Conservation (phyloP, 2,329 filamentous ascomycete species). For the Saccharata proteae region DNA sequence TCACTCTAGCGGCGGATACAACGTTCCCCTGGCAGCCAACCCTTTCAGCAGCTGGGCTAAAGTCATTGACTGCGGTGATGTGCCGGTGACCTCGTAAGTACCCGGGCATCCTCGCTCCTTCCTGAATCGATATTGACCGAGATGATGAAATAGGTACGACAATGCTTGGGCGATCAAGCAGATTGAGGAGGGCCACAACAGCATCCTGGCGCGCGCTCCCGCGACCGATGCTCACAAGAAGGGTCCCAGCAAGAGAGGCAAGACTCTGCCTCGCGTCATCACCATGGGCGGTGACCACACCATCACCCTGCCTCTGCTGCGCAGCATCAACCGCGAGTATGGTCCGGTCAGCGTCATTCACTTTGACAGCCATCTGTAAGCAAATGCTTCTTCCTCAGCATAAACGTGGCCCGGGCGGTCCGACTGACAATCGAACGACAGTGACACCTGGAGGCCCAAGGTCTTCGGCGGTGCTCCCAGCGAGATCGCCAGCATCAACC, state of each 20-base stretch:
- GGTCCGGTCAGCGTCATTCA: constrained; percentile 54
- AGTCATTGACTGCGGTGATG: constrained; percentile 72
- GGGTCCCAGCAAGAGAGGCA: constrained; percentile 59
- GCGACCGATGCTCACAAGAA: constrained; percentile 53
- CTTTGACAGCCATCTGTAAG: constrained; percentile 48
- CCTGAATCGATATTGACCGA: background rate
- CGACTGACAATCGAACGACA: constrained; percentile 8
- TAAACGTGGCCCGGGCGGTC: constrained; percentile 1
- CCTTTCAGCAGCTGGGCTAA: constrained; percentile 73
- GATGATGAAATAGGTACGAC: constrained; percentile 54
- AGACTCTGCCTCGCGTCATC: constrained; percentile 68
- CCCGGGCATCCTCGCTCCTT: background rate
- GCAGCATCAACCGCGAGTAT: constrained; percentile 52
- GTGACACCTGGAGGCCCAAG: constrained; percentile 61
- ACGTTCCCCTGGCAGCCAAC: constrained; percentile 67
- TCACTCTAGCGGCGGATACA: constrained; percentile 65
- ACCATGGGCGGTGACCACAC: constrained; percentile 56
- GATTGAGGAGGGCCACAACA: constrained; percentile 75
- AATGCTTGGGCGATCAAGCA: constrained; percentile 71
- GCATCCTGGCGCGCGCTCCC: constrained; percentile 58
- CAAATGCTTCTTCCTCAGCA: constrained; percentile 9
- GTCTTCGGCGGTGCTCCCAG: constrained; percentile 75
- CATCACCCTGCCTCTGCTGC: constrained; percentile 44
- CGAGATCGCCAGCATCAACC: constrained; percentile 66
- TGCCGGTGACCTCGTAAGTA: constrained; percentile 68